Evolutionary conservation across 495 filamentous ascomycete genomes (phyloP).

Genomic region (Penicillium malachiteum): DNA sequence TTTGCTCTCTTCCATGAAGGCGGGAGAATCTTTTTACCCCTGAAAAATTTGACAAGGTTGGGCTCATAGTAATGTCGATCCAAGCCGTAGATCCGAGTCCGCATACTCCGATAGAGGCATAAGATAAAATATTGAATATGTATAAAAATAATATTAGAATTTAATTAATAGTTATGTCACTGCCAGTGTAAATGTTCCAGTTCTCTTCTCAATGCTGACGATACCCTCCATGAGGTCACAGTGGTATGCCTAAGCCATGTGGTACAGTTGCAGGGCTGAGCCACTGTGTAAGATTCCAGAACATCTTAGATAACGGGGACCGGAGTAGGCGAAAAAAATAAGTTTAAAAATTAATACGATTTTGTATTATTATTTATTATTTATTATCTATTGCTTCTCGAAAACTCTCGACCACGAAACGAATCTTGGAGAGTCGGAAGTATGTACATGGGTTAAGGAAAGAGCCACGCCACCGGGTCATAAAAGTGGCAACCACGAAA

Average conservation of each 20-base stretch:
- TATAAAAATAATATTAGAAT: not conserved
- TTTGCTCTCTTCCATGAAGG: not conserved
- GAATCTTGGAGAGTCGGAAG: not conserved
- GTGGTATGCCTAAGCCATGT: not conserved
- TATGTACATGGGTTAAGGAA: not conserved
- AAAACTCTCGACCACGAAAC: not conserved
- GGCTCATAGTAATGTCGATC: not conserved
- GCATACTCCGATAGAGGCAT: not conserved
- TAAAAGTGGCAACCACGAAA: slow-evolving; percentile 16
- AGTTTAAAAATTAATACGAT: not conserved
- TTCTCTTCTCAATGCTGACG: not conserved
- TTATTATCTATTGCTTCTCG: not conserved
- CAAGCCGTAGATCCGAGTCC: not conserved
- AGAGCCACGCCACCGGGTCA: slow-evolving; percentile 23
- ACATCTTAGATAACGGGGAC: not conserved
- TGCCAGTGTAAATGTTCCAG: too few species aligned
- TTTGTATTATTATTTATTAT: not conserved
- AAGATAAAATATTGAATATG: not conserved
- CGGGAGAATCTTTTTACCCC: not conserved
- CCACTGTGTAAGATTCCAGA: slow-evolving; percentile 1
- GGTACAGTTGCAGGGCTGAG: not conserved
- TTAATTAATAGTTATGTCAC: not conserved
- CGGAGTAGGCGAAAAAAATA: slow-evolving; percentile 7
- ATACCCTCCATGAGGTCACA: not conserved
- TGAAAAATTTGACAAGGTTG: not conserved